These are phyloP conservation scores for Aspergillus indologenus DNA, from an alignment of 495 filamentous ascomycete species.

Conservation along the genomic window DNA sequence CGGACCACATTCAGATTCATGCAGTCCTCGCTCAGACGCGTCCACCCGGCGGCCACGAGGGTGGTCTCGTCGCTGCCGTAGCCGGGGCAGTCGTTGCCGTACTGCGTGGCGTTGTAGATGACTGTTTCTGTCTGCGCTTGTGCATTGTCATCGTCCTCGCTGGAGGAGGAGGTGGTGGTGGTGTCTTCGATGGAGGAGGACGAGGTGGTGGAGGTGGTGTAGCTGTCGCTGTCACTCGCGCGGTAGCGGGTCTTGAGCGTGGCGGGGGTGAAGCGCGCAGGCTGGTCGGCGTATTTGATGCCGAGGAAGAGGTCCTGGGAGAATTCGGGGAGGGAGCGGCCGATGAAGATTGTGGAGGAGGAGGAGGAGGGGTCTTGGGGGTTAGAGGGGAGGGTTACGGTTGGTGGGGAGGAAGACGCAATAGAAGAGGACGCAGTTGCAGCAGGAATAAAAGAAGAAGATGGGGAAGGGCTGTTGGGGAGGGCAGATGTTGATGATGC, in stretches of 20 bases:
- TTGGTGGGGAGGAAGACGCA: background rate
- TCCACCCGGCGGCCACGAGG: conserved; percentile 24
- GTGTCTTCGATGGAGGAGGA: conserved; percentile 18
- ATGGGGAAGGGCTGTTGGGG: background rate
- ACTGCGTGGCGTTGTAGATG: conserved; percentile 35
- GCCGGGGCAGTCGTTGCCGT: conserved; percentile 37
- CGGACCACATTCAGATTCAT: conserved; percentile 62
- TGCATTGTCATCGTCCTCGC: background rate
- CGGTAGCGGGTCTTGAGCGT: conserved; percentile 25
- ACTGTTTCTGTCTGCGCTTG: too few species aligned
- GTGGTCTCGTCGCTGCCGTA: conserved; percentile 34
- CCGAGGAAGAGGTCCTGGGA: conserved; percentile 35
- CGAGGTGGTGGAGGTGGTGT: background rate
- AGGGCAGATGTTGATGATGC: background rate
- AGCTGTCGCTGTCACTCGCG: conserved; percentile 20
- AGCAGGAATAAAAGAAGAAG: too few species aligned
- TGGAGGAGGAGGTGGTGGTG: background rate
- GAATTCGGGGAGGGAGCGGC: conserved; percentile 30
- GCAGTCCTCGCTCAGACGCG: conserved; percentile 54
- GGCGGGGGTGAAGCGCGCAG: conserved; percentile 30
- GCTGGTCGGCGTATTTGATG: conserved; percentile 35
- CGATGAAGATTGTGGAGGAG: conserved; percentile 22
- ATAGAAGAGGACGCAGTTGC: background rate
- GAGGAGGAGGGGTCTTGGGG: conserved; percentile 8
- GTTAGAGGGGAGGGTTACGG: background rate